Evolutionary conservation across 2,329 filamentous ascomycete species (phyloP), one percentile per base, ranked within the genome.

Genomic region (Fusarium sp.): DNA sequence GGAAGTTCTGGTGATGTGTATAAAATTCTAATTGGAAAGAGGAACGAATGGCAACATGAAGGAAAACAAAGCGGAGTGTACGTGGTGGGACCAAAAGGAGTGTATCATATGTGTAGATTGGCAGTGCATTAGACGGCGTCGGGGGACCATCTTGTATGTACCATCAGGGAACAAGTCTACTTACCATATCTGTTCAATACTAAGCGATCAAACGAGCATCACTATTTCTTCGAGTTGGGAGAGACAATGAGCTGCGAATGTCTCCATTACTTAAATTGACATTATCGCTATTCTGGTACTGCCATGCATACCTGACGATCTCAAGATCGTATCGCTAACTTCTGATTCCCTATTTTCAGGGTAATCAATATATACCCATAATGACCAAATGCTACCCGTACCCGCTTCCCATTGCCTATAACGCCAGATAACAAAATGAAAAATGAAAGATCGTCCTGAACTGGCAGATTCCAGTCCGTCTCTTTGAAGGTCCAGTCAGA

Each of bases 41-140:
- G n/a, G 45, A 67, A 50, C 20, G 41, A 27, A 46, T 41, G 60
- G 64, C 57, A 62, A 58, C 49, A 54, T 54, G 53, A 70, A 44
- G 33, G 20, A 60, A 47, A 50, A 56, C 55, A 66, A 71, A 62
- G 63, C 63, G 65, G 68, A 60, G 31, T 76, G 71, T 75, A 70
- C 35, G 62, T 69, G 65, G 63, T 52, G 45, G 62, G 62, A 60
- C 41, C 60, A 74, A 71, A 72, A 77, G 61, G 62, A 77, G 75
- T 84, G 81, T 83, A 83, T 77, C 80, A 84, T 84, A 84, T 76
- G 74, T 83, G 80, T 83, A 82, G 80, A 83, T 79, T 80, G 80
- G 78, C 75, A 81, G 80, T 82, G 83, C 83, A 85, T 84, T 81
- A 81, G 79, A 83, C 76, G 82, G 83, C 83, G 83, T 83, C 78